A percentile compares a stretch with the other conserved stretches of the same genome.
These are phyloP conservation scores for Syzygium aromaticum DNA, from an alignment of 345 rosid species.

Conservation along the genomic window DNA sequence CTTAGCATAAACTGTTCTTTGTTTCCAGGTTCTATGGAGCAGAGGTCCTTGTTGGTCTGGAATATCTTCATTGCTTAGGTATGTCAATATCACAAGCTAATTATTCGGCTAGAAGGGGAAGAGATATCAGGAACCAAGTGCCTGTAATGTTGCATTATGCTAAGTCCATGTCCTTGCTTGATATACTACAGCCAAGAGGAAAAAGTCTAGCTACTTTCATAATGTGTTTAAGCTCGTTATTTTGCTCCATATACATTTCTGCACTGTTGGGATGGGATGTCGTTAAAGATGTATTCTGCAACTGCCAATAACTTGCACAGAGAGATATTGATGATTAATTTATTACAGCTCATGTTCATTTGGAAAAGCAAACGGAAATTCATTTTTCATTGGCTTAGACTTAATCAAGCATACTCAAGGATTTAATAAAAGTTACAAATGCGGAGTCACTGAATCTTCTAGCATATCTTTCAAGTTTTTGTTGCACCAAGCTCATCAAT, in stretches of 20 bases:
- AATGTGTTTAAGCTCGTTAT: background rate
- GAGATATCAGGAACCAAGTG: background rate
- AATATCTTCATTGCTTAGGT: constrained; percentile 99
- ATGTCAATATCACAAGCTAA: constrained; percentile 3
- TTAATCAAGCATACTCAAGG: background rate
- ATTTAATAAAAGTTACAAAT: background rate
- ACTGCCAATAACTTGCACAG: background rate
- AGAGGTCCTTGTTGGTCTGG: constrained; percentile 79
- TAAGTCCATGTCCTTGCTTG: background rate
- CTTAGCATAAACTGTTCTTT: background rate
- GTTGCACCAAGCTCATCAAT: background rate
- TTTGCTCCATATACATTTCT: background rate
- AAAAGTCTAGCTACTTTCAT: background rate
- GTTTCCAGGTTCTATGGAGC: constrained; percentile 85
- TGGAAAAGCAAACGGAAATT: background rate
- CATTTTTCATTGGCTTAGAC: background rate
- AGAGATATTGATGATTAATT: background rate
- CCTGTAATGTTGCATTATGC: background rate
- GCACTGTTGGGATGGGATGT: background rate
- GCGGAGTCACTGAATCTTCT: background rate
- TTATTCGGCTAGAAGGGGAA: background rate
- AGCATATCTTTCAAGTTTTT: background rate
- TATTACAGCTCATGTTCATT: background rate
- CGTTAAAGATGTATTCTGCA: background rate
- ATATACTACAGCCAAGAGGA: background rate